Conservation (phyloP, 352 stramenopile genomes). For the Globisporangium spiculum region DNA sequence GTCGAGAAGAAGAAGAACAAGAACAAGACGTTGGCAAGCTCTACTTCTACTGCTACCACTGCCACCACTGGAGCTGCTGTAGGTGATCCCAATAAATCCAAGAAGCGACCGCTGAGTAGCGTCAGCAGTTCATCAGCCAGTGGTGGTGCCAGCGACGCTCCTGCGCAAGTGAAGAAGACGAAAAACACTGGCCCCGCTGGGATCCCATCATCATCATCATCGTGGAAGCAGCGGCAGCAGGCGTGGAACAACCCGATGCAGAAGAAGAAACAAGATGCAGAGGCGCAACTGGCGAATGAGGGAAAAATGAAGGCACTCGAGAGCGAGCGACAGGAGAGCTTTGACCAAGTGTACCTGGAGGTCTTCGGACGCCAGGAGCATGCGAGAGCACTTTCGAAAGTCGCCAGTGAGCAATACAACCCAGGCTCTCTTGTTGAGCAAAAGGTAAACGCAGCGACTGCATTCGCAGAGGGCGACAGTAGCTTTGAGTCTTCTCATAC, state of each 20-base stretch:
- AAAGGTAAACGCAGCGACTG: background rate
- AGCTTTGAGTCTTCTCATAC: background rate
- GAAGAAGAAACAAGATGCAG: background rate
- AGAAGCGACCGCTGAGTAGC: constrained; percentile 16
- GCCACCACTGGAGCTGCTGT: background rate
- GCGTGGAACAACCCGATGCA: constrained; percentile 14
- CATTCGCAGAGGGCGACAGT: background rate
- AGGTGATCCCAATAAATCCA: background rate
- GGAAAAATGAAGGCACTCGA: background rate
- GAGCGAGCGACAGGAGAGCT: constrained; percentile 32
- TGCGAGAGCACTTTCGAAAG: constrained; percentile 2
- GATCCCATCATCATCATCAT: background rate
- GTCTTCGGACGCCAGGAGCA: constrained; percentile 35
- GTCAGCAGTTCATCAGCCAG: background rate
- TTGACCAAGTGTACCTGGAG: constrained; percentile 53
- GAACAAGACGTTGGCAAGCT: constrained; percentile 7
- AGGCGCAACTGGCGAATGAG: background rate
- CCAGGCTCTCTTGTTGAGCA: background rate
- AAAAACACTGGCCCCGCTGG: background rate
- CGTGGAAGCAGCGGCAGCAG: constrained; percentile 27
- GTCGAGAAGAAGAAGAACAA: constrained; percentile 33
- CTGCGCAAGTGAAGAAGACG: constrained; percentile 8
- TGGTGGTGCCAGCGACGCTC: background rate
- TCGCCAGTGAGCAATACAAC: constrained; percentile 6
- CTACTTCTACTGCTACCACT: background rate